phyloP scores from a whole-genome alignment of 805 yeast species.

The Metschnikowia henanensis region DNA sequence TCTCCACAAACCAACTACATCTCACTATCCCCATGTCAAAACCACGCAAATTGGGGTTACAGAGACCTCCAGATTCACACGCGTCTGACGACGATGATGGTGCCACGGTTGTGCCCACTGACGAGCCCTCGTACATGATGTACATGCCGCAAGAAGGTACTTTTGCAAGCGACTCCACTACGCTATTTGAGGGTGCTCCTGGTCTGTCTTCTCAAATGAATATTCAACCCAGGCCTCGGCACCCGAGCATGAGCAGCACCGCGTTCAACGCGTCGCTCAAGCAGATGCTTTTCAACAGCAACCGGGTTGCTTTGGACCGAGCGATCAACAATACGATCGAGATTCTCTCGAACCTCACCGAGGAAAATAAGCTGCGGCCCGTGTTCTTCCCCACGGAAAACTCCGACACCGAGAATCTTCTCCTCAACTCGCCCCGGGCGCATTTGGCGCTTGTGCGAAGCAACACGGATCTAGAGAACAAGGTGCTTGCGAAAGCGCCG shows the following conservation, averaged over 20 bases:
- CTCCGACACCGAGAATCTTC: conserved; percentile 31
- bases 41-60: conserved; percentile 2
- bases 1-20: conserved; percentile 1
- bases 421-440: conserved; percentile 50
- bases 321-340: conserved; percentile 55
- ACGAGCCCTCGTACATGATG: conserved; percentile 21
- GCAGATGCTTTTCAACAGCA: conserved; percentile 77
- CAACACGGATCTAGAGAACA: conserved; percentile 24
- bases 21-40: conserved; percentile 4
- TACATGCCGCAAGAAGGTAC: conserved; percentile 36
- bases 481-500: conserved; percentile 21
- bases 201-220: conserved; percentile 21
- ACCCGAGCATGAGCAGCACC: conserved; percentile 19
- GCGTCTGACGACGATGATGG: conserved; percentile 14
- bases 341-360: conserved; percentile 49
- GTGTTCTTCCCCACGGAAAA: conserved; percentile 58
- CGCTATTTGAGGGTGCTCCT: conserved; percentile 30
- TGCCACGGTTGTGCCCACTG: conserved; percentile 11
- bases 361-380: conserved; percentile 60
- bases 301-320: conserved; percentile 62
- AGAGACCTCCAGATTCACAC: background rate
- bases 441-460: conserved; percentile 53
- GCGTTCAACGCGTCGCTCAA: conserved; percentile 56
- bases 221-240: conserved; percentile 11
- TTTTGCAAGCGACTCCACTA: conserved; percentile 26